Base-by-base conservation (phyloP, 1,139 yeast genomes). In the Blastobotrys apis region DNA sequence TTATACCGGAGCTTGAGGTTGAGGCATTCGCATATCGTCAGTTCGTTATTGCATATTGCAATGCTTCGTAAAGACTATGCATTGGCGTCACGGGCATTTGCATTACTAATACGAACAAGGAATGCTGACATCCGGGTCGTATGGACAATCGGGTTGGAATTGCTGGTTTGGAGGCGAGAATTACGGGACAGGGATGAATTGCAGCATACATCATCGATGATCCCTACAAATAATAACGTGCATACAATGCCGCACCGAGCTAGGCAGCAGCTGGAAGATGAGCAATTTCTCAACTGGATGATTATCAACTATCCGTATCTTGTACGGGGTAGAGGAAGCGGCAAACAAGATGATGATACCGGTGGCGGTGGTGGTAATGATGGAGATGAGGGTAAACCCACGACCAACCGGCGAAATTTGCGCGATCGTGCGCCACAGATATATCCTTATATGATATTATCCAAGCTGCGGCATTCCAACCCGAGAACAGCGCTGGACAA, bases 71-170 rank as follows among this genome's bases (percentile, higher is more conserved):
- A 63, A 25, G 71, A 73, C 37, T 73, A 74, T 72, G 52, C 56
- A 8, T 30, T 65, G 26, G 75, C 77, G 0, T 71, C 70, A 46
- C 65, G 69, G 44, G 58, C 70, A 1, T 72, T 72, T 48, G 64
- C 76, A 34, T 37, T 68, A 5, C 48, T 74, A 13, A 56, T 74
- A 1, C 57, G 76, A 36, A 54, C 69, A 6, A 71, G 71, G 1
- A 54, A 56, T n/a, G 66, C 71, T 3, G 76, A 73, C 53, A 53
- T 74, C 3, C 57, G 76, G 38, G 55, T 66, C 2, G 52, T 74
- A 6, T 74, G 79, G 79, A 73, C 77, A 1, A 48, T 74, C 15
- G 78, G 75, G 3, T 57, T 73, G 8, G 71, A 66, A 41, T 54
- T 65, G 32, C 49, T 66, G 20, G 49, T 58, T n/a, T 54, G 59